These are phyloP conservation scores for Cardamine resedifolia DNA, from an alignment of 345 rosid genomes.

Conservation along the genomic window DNA sequence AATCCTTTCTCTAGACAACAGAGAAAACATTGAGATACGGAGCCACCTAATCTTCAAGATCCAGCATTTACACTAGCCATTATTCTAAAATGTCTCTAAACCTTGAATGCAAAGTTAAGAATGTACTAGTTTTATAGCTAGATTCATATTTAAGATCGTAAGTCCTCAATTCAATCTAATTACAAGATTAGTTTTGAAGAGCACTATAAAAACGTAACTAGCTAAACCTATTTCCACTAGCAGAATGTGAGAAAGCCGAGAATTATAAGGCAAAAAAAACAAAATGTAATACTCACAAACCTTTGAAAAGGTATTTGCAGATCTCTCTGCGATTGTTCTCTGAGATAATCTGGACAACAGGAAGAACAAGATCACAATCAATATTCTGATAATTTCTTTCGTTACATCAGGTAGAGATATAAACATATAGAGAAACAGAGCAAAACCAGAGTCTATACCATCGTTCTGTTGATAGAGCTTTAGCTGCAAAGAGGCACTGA, in stretches of 20 bases:
- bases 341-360: slow-evolving; percentile 32
- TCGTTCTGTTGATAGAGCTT: slow-evolving; percentile 23
- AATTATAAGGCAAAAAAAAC: neutral
- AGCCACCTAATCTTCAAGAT: neutral
- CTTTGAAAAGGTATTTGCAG: slow-evolving; percentile 63
- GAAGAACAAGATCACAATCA: neutral
- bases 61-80: neutral
- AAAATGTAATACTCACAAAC: slow-evolving; percentile 15
- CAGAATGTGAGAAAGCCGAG: neutral
- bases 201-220: neutral
- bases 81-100: neutral
- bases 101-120: neutral
- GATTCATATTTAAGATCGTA: neutral
- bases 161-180: neutral
- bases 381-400: neutral
- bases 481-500: slow-evolving; percentile 10
- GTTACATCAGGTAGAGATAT: no score
- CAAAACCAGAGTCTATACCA: slow-evolving; percentile 20
- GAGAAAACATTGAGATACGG: neutral
- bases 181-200: neutral
- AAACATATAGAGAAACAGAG: neutral
- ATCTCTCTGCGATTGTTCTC: slow-evolving; percentile 49
- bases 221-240: neutral
- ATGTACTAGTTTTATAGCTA: neutral
- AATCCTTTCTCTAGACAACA: neutral